Conservation (phyloP, 2,329 filamentous ascomycete genomes). For the Neofusicoccum cordaticola region DNA sequence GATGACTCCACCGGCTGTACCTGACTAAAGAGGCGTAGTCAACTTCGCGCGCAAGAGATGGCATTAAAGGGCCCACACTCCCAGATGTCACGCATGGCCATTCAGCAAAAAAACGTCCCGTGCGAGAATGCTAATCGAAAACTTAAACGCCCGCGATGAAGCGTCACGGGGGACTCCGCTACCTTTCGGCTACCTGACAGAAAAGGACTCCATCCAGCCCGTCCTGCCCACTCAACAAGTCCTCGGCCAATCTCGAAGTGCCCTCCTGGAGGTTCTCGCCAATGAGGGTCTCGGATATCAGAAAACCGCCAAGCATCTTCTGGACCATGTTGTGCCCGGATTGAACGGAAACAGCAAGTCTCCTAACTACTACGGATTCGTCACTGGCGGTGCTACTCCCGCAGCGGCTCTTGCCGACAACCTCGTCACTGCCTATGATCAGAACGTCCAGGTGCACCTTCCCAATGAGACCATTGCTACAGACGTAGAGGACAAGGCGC, state of each 20-base stretch:
- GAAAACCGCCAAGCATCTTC: slow-evolving; percentile 43
- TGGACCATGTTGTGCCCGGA: slow-evolving; percentile 49
- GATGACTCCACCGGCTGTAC: slow-evolving; percentile 3
- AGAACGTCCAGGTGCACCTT: slow-evolving; percentile 81
- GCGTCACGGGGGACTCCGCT: neutral
- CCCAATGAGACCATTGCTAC: slow-evolving; percentile 73
- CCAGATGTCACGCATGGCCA: neutral
- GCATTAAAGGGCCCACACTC: neutral
- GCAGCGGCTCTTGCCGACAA: slow-evolving; percentile 80
- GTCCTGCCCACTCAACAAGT: slow-evolving; percentile 35
- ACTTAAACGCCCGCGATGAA: neutral
- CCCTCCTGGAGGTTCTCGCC: slow-evolving; percentile 39
- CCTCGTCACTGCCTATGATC: slow-evolving; percentile 75
- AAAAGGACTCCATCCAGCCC: slow-evolving; percentile 20
- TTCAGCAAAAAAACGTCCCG: neutral
- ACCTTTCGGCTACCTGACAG: neutral
- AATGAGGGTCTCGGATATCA: slow-evolving; percentile 43
- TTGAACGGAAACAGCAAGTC: slow-evolving; percentile 63
- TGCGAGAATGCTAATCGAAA: neutral
- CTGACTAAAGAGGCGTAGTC: neutral
- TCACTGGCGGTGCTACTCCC: slow-evolving; percentile 77
- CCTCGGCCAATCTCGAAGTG: slow-evolving; percentile 31
- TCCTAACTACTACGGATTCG: slow-evolving; percentile 75
- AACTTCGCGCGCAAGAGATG: neutral
- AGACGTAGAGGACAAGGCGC: slow-evolving; percentile 69